These are phyloP conservation scores for Plasmodium blacklocki DNA, from an alignment of 169 alveolate species.

Conservation along the genomic window DNA sequence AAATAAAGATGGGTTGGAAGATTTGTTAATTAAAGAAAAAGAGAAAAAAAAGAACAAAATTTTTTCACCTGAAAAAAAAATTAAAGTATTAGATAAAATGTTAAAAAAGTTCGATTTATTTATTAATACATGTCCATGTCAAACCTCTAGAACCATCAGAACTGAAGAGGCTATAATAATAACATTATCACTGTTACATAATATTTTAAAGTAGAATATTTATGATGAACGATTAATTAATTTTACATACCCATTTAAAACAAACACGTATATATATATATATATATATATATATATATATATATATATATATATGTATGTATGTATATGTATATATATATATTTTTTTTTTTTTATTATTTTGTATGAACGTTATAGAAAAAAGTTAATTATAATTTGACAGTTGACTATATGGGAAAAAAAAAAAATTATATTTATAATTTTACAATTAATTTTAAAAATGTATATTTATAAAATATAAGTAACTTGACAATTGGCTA, in stretches of 20 bases:
- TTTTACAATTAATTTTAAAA: no score
- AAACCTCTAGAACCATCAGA: conserved; percentile 95
- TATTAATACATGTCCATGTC: conserved; percentile 93
- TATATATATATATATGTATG: not conserved
- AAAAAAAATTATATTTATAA: no score
- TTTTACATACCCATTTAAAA: no score
- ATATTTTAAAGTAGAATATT: conserved; percentile 19
- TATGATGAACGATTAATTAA: no score
- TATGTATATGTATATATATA: not conserved
- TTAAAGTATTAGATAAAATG: conserved; percentile 70
- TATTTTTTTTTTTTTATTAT: not conserved
- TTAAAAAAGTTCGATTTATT: conserved; percentile 89
- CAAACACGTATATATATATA: no score
- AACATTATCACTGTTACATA: conserved; percentile 82
- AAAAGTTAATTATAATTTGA: no score
- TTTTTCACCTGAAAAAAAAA: conserved; percentile 13
- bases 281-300: no score
- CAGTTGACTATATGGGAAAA: no score
- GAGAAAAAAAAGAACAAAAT: conserved; percentile 33
- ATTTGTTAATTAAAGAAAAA: conserved; percentile 34
- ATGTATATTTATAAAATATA: no score
- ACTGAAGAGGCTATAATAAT: conserved; percentile 97
- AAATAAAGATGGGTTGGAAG: conserved; percentile 60
- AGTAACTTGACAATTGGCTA: no score
- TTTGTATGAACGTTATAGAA: not conserved